Conservation (phyloP, 495 filamentous ascomycete species). For the Trichoderma orchidacearum region DNA sequence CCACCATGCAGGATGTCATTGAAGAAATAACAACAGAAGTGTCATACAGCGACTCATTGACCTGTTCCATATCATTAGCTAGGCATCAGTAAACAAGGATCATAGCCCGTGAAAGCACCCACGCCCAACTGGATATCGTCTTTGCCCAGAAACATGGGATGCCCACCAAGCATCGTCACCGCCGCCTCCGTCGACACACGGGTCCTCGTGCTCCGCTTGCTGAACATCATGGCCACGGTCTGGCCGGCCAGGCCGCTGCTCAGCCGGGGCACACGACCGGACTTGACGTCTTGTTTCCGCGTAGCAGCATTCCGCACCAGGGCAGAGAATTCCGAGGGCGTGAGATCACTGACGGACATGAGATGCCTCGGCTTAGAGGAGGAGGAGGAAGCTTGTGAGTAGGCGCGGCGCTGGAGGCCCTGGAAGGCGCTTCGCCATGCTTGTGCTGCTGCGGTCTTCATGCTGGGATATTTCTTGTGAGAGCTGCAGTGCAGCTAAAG, state of each 20-base stretch:
- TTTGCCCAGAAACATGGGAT: constrained; percentile 91
- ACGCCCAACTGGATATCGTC: constrained; percentile 94
- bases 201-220: constrained; percentile 84
- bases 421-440: neutral
- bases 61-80: constrained; percentile 17
- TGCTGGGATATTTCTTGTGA: neutral
- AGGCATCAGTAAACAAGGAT: neutral
- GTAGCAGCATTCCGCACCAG: constrained; percentile 68
- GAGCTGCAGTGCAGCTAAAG: neutral
- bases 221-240: constrained; percentile 92
- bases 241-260: constrained; percentile 55
- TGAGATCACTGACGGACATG: constrained; percentile 79
- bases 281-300: constrained; percentile 69
- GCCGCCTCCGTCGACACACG: constrained; percentile 86
- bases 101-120: constrained; percentile 8
- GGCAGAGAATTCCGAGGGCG: constrained; percentile 59
- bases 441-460: neutral
- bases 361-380: constrained; percentile 56
- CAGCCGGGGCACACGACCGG: constrained; percentile 39
- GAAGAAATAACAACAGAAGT: constrained; percentile 79
- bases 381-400: constrained; percentile 10
- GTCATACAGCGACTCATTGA: constrained; percentile 85
- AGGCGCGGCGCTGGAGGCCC: constrained; percentile 12
- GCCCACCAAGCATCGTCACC: constrained; percentile 67
- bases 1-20: constrained; percentile 85